phyloP scores from a whole-genome alignment of 805 yeast genomes.

The Starmerella riodocensis region DNA sequence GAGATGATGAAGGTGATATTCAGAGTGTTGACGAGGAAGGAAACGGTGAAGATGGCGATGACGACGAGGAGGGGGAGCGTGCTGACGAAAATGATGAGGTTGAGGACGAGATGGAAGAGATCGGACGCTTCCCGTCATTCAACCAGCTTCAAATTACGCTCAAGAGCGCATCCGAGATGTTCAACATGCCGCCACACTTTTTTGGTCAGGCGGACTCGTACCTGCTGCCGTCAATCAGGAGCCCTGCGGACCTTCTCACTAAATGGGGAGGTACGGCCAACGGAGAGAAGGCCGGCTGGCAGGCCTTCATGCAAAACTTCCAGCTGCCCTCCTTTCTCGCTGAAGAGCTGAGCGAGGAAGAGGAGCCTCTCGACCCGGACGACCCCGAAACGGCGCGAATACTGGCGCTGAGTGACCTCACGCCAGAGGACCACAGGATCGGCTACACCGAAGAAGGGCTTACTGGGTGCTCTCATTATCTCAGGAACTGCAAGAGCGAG shows the following conservation, averaged over 20 bases:
- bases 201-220: neutral
- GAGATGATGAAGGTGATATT: neutral
- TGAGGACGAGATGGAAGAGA: constrained; percentile 15
- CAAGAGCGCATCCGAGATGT: constrained; percentile 14
- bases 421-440: constrained; percentile 31
- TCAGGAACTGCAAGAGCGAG: constrained; percentile 68
- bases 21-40: constrained; percentile 2
- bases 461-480: constrained; percentile 74
- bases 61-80: constrained; percentile 5
- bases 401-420: constrained; percentile 19
- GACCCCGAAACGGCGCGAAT: constrained; percentile 27
- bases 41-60: constrained; percentile 4
- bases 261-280: constrained; percentile 12
- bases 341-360: constrained; percentile 4
- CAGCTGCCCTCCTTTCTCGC: constrained; percentile 11
- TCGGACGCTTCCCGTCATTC: constrained; percentile 18
- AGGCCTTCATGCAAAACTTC: constrained; percentile 12
- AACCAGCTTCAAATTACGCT: constrained; percentile 17
- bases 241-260: constrained; percentile 15
- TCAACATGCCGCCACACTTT: neutral
- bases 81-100: constrained; percentile 8
- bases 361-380: constrained; percentile 6
- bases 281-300: constrained; percentile 7
- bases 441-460: constrained; percentile 31
- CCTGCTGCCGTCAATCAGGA: neutral